Conservation (phyloP, 768 basidiomycete genomes). For the Mycena vitilis region DNA sequence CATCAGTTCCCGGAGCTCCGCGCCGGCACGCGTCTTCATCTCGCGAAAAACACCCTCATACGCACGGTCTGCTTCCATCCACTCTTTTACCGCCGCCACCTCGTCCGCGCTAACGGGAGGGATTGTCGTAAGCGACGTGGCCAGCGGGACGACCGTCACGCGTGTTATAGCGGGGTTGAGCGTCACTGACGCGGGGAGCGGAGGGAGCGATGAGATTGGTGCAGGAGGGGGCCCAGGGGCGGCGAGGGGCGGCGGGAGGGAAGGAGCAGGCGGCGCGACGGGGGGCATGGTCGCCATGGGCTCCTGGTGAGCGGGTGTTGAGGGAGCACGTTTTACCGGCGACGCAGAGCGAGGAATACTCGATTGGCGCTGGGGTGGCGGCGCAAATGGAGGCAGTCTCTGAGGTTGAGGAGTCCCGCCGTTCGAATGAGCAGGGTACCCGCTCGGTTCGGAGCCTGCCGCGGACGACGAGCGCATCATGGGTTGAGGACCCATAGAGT, state of each 20-base stretch:
- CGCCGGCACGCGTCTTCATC: constrained; percentile 64
- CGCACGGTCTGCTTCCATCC: constrained; percentile 73
- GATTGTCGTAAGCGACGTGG: constrained; percentile 63
- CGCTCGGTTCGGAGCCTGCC: constrained; percentile 21
- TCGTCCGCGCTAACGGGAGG: constrained; percentile 64
- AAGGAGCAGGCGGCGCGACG: neutral
- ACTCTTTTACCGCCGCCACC: constrained; percentile 63
- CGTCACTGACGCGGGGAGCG: constrained; percentile 55
- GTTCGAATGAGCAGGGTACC: constrained; percentile 17
- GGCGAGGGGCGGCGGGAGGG: constrained; percentile 15
- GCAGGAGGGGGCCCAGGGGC: constrained; percentile 42
- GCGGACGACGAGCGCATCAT: constrained; percentile 30
- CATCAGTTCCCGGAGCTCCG: constrained; percentile 61
- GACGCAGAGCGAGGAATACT: constrained; percentile 30
- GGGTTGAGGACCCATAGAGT: constrained; percentile 31
- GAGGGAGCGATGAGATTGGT: constrained; percentile 49
- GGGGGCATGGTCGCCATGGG: constrained; percentile 4
- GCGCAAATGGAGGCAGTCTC: constrained; percentile 19
- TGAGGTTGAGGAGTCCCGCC: constrained; percentile 20
- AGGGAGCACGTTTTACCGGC: constrained; percentile 31
- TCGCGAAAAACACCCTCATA: constrained; percentile 62
- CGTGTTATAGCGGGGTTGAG: constrained; percentile 70
- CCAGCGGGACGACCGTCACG: constrained; percentile 71
- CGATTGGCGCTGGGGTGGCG: constrained; percentile 29
- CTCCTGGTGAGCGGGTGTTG: constrained; percentile 6